Evolutionary conservation across 306 rosid genomes (phyloP).

Genomic region (Vigna unguiculata): DNA sequence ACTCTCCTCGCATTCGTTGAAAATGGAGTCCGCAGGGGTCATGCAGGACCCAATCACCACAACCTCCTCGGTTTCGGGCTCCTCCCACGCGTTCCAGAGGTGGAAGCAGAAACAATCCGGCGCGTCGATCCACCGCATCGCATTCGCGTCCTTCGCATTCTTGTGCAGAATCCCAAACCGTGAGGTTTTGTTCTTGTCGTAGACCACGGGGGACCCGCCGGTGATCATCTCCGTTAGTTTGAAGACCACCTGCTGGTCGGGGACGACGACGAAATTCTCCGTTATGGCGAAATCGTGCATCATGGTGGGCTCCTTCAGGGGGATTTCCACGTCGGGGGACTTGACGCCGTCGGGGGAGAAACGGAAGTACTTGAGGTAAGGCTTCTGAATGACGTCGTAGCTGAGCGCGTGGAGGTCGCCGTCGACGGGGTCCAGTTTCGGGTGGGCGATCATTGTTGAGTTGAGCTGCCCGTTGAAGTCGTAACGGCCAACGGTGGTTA

Average conservation of each 20-base stretch:
- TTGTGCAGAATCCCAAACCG: slow-evolving; percentile 73
- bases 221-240: slow-evolving; percentile 75
- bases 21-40: slow-evolving; percentile 94
- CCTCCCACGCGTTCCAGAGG: slow-evolving; percentile 98
- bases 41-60: slow-evolving; percentile 95
- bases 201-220: slow-evolving; percentile 91
- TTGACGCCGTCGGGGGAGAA: slow-evolving; percentile 66
- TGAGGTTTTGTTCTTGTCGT: slow-evolving; percentile 67
- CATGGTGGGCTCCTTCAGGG: slow-evolving; percentile 75
- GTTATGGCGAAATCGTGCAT: slow-evolving; percentile 97
- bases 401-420: slow-evolving; percentile 65
- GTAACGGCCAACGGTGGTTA: slow-evolving; percentile 77
- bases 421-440: slow-evolving; percentile 73
- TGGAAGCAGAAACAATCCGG: slow-evolving; percentile 95
- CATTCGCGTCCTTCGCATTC: slow-evolving; percentile 62
- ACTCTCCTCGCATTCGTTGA: slow-evolving; percentile 87
- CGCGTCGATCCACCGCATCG: slow-evolving; percentile 78
- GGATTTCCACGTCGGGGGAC: slow-evolving; percentile 78
- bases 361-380: slow-evolving; percentile 78
- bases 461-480: slow-evolving; percentile 65
- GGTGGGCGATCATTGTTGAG: slow-evolving; percentile 94
- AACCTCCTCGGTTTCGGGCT: slow-evolving; percentile 65
- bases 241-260: slow-evolving; percentile 95
- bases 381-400: slow-evolving; percentile 74
- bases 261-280: slow-evolving; percentile 71